phyloP scores from a whole-genome alignment of 2,329 filamentous ascomycete genomes.

The Verticillium dahliae region DNA sequence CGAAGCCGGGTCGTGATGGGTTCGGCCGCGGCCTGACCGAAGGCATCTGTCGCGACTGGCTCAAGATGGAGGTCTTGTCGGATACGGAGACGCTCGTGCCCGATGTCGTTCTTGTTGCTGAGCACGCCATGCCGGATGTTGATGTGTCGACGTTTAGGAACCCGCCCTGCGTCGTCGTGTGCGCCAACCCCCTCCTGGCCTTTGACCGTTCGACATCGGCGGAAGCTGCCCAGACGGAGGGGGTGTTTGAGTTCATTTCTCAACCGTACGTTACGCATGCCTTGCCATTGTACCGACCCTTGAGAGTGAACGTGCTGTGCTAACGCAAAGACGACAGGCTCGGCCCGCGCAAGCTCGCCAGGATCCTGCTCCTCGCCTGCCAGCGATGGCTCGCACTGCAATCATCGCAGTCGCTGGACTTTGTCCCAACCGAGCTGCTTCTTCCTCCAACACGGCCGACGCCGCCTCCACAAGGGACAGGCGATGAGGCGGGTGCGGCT shows the following conservation, averaged over 20 bases:
- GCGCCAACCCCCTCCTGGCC: conserved; percentile 11
- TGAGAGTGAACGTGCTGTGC: not conserved
- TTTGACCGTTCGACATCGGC: conserved; percentile 7
- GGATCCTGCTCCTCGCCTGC: conserved; percentile 6
- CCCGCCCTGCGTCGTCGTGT: conserved; percentile 12
- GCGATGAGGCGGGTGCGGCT: no score
- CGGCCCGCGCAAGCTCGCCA: conserved; percentile 13
- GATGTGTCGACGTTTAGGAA: conserved; percentile 11
- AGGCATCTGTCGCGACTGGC: not conserved
- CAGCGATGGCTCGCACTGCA: not conserved
- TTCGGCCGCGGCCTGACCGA: conserved; percentile 17
- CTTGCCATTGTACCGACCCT: no score
- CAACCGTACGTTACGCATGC: conserved; percentile 11
- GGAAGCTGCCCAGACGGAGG: not conserved
- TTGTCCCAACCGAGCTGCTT: no score
- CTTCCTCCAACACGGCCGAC: no score
- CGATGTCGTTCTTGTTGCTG: conserved; percentile 17
- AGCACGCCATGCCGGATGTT: conserved; percentile 14
- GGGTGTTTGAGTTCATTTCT: conserved; percentile 14
- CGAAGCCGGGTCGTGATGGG: conserved; percentile 23
- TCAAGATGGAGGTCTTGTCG: not conserved
- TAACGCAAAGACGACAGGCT: conserved; percentile 4
- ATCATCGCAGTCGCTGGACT: no score
- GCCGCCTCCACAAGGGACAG: no score
- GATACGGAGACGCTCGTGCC: not conserved